A percentile compares a stretch with the other conserved stretches of the same genome.
Evolutionary conservation across 1,139 yeast species (phyloP).

Genomic region (Protomyces arabidopsidicola): DNA sequence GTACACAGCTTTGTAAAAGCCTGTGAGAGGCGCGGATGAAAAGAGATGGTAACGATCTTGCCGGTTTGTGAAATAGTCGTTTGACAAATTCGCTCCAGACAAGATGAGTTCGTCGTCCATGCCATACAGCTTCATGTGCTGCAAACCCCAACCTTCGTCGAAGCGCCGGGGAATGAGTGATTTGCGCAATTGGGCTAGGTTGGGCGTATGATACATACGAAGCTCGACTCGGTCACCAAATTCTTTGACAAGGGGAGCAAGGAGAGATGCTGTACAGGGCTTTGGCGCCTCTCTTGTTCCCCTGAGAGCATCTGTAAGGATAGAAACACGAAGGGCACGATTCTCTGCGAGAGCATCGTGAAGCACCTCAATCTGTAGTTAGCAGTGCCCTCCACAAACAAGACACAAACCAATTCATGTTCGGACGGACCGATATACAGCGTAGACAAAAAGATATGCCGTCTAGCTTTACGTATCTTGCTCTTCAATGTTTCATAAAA

Average conservation of each 20-base stretch:
- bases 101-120: conserved; percentile 84
- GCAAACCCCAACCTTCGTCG: conserved; percentile 88
- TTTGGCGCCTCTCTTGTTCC: conserved; percentile 91
- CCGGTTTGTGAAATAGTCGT: conserved; percentile 90
- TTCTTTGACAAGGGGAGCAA: conserved; percentile 62
- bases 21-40: conserved; percentile 52
- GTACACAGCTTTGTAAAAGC: conserved; percentile 70
- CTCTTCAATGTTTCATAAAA: conserved; percentile 57
- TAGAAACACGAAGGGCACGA: conserved; percentile 59
- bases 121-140: conserved; percentile 96
- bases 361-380: conserved; percentile 47
- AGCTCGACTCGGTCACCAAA: conserved; percentile 73
- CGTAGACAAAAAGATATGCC: conserved; percentile 73
- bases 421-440: conserved; percentile 82
- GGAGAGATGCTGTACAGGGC: conserved; percentile 67
- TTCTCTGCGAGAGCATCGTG: conserved; percentile 56
- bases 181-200: conserved; percentile 63
- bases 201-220: conserved; percentile 87
- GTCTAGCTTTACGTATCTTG: conserved; percentile 47
- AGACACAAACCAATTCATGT: conserved; percentile 50
- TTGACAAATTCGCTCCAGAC: conserved; percentile 79
- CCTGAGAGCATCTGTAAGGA: conserved; percentile 80
- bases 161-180: conserved; percentile 69
- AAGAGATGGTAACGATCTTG: conserved; percentile 88
- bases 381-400: not conserved